Evolutionary conservation across 2,329 filamentous ascomycete species (phyloP).

Genomic region (Fusarium hostae): DNA sequence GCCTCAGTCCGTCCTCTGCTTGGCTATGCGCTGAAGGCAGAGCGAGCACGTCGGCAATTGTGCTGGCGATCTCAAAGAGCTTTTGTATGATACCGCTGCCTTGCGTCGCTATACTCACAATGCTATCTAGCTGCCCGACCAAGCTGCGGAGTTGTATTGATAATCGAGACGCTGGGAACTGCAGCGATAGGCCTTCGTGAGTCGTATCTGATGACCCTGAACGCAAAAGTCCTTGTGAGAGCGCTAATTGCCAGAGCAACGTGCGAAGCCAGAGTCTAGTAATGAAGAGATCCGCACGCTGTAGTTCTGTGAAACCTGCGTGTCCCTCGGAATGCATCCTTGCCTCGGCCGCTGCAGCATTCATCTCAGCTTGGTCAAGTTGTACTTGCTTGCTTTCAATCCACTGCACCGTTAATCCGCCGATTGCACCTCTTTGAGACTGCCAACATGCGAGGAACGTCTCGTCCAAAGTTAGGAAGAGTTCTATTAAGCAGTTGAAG

Average conservation of each 20-base stretch:
- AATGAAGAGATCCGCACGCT: slow-evolving; percentile 55
- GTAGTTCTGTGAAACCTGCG: slow-evolving; percentile 51
- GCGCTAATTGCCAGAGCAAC: slow-evolving; percentile 55
- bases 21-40: slow-evolving; percentile 56
- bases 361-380: slow-evolving; percentile 53
- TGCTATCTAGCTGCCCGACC: slow-evolving; percentile 49
- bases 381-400: slow-evolving; percentile 55
- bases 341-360: slow-evolving; percentile 45
- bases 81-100: slow-evolving; percentile 68
- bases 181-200: slow-evolving; percentile 53
- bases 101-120: slow-evolving; percentile 62
- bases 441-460: slow-evolving; percentile 53
- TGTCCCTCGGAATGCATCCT: slow-evolving; percentile 42
- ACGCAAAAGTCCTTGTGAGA: slow-evolving; percentile 53
- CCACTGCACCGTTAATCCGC: slow-evolving; percentile 51
- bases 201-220: slow-evolving; percentile 47
- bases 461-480: slow-evolving; percentile 54
- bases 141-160: slow-evolving; percentile 53
- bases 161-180: slow-evolving; percentile 54
- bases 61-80: slow-evolving; percentile 69
- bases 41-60: slow-evolving; percentile 67
- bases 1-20: slow-evolving; percentile 56
- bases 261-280: slow-evolving; percentile 56
- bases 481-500: slow-evolving; percentile 52
- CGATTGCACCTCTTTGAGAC: slow-evolving; percentile 44